These are phyloP conservation scores for Pelargonium fulgidum DNA, from an alignment of 441 rosid species.

Conservation along the genomic window DNA sequence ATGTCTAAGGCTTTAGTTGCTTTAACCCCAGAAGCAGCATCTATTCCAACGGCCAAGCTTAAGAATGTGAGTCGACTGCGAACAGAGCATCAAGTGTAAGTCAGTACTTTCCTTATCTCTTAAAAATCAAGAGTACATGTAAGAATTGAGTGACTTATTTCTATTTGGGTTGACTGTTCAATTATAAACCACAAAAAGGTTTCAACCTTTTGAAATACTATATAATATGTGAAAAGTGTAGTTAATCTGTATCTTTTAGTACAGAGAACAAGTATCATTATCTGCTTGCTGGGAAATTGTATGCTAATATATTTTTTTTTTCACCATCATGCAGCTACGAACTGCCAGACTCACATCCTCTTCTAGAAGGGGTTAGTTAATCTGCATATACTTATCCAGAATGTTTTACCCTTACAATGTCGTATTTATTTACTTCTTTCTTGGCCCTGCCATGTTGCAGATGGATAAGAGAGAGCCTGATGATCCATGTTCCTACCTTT, in stretches of 20 bases:
- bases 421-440: not conserved
- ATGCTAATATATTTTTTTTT: not conserved
- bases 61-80: slow-evolving; percentile 76
- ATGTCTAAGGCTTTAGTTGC: slow-evolving; percentile 90
- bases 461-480: slow-evolving; percentile 78
- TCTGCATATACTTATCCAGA: slow-evolving; percentile 10
- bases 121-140: not conserved
- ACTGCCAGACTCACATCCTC: slow-evolving; percentile 88
- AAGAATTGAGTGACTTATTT: slow-evolving; percentile 1
- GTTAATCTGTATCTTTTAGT: not conserved
- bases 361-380: slow-evolving; percentile 60
- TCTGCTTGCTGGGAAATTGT: not conserved
- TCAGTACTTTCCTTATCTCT: slow-evolving; percentile 21
- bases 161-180: not conserved
- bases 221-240: not conserved
- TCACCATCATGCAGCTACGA: slow-evolving; percentile 61
- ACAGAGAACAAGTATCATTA: not conserved
- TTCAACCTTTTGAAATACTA: not conserved
- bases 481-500: slow-evolving; percentile 92
- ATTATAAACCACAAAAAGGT: not conserved
- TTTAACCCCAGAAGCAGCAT: slow-evolving; percentile 58
- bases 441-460: slow-evolving; percentile 32
- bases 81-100: slow-evolving; percentile 99
- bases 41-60: slow-evolving; percentile 66
- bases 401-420: slow-evolving; percentile 1